A percentile compares a stretch with the other conserved stretches of the same genome.
phyloP scores from a whole-genome alignment of 805 yeast species.

The Starmerella floricola region DNA sequence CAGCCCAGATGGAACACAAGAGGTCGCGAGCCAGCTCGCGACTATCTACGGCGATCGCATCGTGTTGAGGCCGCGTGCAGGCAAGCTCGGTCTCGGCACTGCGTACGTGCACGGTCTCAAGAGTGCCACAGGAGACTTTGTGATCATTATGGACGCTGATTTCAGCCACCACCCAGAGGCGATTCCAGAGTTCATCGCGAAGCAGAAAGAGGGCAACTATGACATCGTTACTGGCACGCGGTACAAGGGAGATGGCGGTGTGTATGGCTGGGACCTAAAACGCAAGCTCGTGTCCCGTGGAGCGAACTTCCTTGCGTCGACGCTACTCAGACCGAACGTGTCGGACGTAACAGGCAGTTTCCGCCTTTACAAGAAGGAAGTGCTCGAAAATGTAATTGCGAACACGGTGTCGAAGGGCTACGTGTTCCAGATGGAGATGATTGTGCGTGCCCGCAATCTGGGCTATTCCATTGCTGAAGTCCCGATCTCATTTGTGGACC shows the following conservation, averaged over 20 bases:
- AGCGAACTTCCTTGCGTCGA: conserved; percentile 65
- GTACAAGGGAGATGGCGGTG: conserved; percentile 73
- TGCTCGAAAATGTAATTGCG: conserved; percentile 49
- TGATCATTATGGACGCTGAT: conserved; percentile 75
- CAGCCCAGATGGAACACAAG: conserved; percentile 76
- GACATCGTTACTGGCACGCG: conserved; percentile 45
- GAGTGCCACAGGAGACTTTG: conserved; percentile 59
- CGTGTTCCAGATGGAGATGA: conserved; percentile 82
- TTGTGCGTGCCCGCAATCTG: conserved; percentile 66
- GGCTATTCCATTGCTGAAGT: conserved; percentile 68
- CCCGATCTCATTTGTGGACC: conserved; percentile 66
- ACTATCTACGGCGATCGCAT: conserved; percentile 49
- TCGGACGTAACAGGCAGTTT: conserved; percentile 68
- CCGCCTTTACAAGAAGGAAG: conserved; percentile 62
- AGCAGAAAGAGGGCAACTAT: conserved; percentile 36
- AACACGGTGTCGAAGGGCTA: conserved; percentile 66
- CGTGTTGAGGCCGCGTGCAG: conserved; percentile 57
- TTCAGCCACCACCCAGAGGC: conserved; percentile 67
- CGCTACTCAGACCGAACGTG: conserved; percentile 57
- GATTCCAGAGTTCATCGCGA: conserved; percentile 59
- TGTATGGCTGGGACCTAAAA: conserved; percentile 74
- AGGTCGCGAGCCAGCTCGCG: conserved; percentile 28
- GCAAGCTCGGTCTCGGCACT: conserved; percentile 68
- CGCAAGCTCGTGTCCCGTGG: conserved; percentile 67
- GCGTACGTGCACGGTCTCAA: conserved; percentile 70